phyloP scores from a whole-genome alignment of 768 basidiomycete species.

The Boletus reticulatus region DNA sequence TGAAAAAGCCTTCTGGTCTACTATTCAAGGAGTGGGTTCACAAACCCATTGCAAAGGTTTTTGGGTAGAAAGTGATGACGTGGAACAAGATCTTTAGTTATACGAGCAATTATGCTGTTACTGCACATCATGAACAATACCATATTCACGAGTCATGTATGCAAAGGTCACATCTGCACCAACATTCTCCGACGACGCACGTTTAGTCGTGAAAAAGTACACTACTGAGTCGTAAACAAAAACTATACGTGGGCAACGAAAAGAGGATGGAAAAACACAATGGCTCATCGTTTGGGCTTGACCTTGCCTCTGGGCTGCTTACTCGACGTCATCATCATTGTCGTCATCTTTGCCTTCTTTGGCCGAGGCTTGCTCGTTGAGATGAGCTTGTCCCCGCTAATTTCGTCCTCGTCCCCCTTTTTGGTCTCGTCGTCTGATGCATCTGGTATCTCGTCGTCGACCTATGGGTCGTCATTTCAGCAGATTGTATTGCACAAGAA shows the following conservation, averaged over 20 bases:
- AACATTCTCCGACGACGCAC: too few species aligned
- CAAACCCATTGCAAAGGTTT: not conserved
- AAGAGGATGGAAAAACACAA: too few species aligned
- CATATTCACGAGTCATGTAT: too few species aligned
- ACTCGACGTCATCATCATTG: constrained; percentile 1
- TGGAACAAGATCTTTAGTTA: too few species aligned
- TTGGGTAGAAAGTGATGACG: constrained; percentile 4
- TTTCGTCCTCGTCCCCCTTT: constrained; percentile 34
- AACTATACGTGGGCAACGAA: too few species aligned
- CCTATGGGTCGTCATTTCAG: constrained; percentile 27
- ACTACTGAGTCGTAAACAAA: too few species aligned
- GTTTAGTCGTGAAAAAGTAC: too few species aligned
- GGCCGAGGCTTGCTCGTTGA: constrained; percentile 43
- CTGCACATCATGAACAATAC: too few species aligned
- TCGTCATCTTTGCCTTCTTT: constrained; percentile 17
- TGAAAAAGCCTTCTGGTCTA: constrained; percentile 55
- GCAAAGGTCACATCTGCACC: too few species aligned
- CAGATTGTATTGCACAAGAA: not conserved
- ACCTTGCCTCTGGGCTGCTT: constrained; percentile 20
- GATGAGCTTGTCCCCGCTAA: constrained; percentile 58
- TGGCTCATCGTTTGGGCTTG: constrained; percentile 16
- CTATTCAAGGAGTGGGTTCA: not conserved
- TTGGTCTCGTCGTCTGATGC: constrained; percentile 49
- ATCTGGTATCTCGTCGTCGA: constrained; percentile 46
- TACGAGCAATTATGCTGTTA: too few species aligned